Evolutionary conservation across 2,329 filamentous ascomycete species (phyloP).

Genomic region (Graphiopsis chlorocephala): DNA sequence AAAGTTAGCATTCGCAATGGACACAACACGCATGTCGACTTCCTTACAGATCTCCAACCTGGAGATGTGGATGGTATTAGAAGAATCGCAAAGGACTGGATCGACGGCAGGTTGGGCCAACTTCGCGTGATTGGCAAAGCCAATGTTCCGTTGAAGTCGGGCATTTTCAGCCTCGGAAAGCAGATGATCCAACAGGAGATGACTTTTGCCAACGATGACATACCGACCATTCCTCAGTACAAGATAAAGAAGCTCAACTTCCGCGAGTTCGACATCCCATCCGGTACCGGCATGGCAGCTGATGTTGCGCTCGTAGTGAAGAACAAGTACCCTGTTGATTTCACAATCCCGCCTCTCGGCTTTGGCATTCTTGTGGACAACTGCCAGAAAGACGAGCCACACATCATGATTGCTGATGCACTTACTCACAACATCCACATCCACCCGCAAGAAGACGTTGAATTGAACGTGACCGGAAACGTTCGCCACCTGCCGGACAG

Average conservation of each 20-base stretch:
- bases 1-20: constrained; percentile 75
- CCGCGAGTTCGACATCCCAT: constrained; percentile 62
- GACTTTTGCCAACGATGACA: constrained; percentile 67
- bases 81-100: constrained; percentile 80
- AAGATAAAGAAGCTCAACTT: constrained; percentile 79
- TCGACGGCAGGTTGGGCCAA: constrained; percentile 71
- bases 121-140: constrained; percentile 73
- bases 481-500: constrained; percentile 71
- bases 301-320: constrained; percentile 70
- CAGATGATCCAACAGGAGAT: constrained; percentile 73
- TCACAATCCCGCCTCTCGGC: constrained; percentile 73
- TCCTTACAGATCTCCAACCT: constrained; percentile 71
- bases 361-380: constrained; percentile 85
- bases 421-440: constrained; percentile 66
- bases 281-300: constrained; percentile 68
- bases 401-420: constrained; percentile 76
- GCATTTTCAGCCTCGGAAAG: constrained; percentile 73
- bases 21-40: constrained; percentile 72
- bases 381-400: constrained; percentile 67
- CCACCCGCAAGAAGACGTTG: constrained; percentile 64
- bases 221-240: constrained; percentile 77
- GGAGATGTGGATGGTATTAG: constrained; percentile 76
- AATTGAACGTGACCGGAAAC: constrained; percentile 67
- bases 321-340: constrained; percentile 75
- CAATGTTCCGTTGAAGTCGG: constrained; percentile 71